phyloP scores from a whole-genome alignment of 208 protist species.

The Leishmania arabica region DNA sequence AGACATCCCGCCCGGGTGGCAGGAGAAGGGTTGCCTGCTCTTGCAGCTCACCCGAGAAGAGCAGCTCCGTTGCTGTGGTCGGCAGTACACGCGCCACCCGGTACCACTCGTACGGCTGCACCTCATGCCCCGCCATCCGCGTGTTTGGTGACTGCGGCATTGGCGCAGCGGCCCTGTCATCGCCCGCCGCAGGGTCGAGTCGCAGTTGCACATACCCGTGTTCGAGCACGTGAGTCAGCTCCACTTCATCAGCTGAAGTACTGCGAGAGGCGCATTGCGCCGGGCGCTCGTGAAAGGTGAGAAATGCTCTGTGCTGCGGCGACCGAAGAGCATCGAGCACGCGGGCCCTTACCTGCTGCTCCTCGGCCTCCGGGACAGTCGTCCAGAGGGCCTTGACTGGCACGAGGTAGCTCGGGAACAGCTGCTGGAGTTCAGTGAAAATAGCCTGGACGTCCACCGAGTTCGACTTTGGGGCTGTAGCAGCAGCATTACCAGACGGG shows the following conservation, averaged over 20 bases:
- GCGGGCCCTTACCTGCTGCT: neutral
- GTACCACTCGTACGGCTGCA: constrained; percentile 81
- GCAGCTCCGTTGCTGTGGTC: constrained; percentile 29
- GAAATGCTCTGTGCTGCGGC: neutral
- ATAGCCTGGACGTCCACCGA: neutral
- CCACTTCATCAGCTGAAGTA: no score
- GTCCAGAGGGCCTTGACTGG: constrained; percentile 50
- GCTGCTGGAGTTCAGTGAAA: constrained; percentile 18
- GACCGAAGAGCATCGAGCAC: constrained; percentile 17
- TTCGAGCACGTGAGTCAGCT: constrained; percentile 5
- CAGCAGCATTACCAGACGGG: neutral
- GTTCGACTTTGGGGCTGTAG: neutral
- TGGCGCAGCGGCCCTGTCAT: neutral
- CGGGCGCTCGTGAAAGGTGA: constrained; percentile 23
- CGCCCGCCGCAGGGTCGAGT: neutral
- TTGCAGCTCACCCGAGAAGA: constrained; percentile 41
- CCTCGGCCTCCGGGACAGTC: constrained; percentile 16
- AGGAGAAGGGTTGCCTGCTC: constrained; percentile 46
- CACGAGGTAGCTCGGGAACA: constrained; percentile 68
- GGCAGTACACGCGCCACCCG: constrained; percentile 78
- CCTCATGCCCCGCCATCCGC: constrained; percentile 37
- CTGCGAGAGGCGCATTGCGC: constrained; percentile 4
- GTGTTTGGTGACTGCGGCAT: neutral
- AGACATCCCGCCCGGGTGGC: constrained; percentile 41
- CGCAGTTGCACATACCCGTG: constrained; percentile 28